Base-by-base conservation (phyloP, 495 filamentous ascomycete species). In the Penicillium lagena region DNA sequence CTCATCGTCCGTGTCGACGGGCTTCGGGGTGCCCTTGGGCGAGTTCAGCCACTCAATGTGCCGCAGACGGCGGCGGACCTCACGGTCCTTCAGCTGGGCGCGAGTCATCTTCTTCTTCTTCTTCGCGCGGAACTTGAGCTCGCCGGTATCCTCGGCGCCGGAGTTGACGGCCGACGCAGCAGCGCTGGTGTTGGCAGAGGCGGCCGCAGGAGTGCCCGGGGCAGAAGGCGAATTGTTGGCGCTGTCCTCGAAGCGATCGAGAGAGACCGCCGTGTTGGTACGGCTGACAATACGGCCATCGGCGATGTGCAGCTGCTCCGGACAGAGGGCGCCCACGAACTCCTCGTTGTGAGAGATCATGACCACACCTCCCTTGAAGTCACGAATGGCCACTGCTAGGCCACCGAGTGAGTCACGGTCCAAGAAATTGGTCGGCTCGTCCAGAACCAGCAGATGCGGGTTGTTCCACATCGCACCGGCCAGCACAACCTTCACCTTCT, bases 341-440 rank as follows among this genome's bases (percentile, higher is more conserved):
- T 98, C 94, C 56, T 96, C 87, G 80, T 97, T 96, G 73, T 98
- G 93, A 53, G 90, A 96, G 60, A 98, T 98, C 85, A 98, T 95
- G 49, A 97, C 87, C 2, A 97, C 94, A 62, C 93, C 93, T 47
- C 93, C 93, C 67, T 88, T 91, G 80, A 90, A 98, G 60, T 98
- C 93, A 50, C 89, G 87, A 60, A 98, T 96, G 45, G 93, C 93
- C 30, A 95, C 90, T 13, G 93, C 90, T 43, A 98, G 75, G 62
- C 91, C 93, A 54, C 93, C 93, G 8, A 98, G 83, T 1, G 89
- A 94, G 70, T 98, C 94, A 54, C 93, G 89, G 54, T 98, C 93
- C 70, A 98, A 80, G 78, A 96, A 98, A 75, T 98, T 98, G 67
- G 93, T 97, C 29, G 93, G 93, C 70, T 98, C 93, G 80, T 98